Conservation (phyloP, 2,329 filamentous ascomycete genomes). For the Penicillium corylophilum region DNA sequence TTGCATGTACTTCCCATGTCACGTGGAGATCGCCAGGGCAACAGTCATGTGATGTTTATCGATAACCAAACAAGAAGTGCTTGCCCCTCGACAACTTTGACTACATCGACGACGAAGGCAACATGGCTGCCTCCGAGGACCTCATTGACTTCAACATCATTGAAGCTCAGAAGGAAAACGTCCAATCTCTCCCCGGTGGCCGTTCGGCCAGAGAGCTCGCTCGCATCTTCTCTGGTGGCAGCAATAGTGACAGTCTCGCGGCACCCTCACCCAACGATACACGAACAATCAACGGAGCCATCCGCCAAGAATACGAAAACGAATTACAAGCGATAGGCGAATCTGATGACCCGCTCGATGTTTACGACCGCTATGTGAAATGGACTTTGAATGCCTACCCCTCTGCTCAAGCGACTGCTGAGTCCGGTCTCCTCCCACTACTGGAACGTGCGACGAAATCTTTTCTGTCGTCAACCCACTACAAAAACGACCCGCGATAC, state of each 20-base stretch:
- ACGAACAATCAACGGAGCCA: slow-evolving; percentile 73
- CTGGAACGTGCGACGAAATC: slow-evolving; percentile 90
- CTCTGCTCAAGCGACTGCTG: slow-evolving; percentile 83
- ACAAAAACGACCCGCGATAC: slow-evolving; percentile 94
- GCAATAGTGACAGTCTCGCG: slow-evolving; percentile 51
- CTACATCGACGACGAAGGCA: slow-evolving; percentile 49
- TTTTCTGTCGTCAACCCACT: slow-evolving; percentile 80
- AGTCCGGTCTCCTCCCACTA: slow-evolving; percentile 84
- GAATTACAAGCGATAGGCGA: slow-evolving; percentile 78
- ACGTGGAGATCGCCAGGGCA: slow-evolving; percentile 35
- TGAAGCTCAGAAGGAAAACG: slow-evolving; percentile 96
- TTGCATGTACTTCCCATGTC: slow-evolving; percentile 1
- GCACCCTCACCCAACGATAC: slow-evolving; percentile 70
- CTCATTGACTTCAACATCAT: slow-evolving; percentile 77
- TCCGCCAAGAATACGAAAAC: slow-evolving; percentile 79
- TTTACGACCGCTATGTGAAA: slow-evolving; percentile 94
- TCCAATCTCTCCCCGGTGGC: slow-evolving; percentile 84
- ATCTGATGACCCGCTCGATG: slow-evolving; percentile 89
- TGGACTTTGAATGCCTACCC: slow-evolving; percentile 97
- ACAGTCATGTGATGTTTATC: slow-evolving; percentile 38
- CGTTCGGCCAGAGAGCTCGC: slow-evolving; percentile 87
- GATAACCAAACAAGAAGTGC: slow-evolving; percentile 28
- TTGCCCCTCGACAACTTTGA: slow-evolving; percentile 11
- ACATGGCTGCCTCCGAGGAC: slow-evolving; percentile 44
- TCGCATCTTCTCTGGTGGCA: slow-evolving; percentile 61